Base-by-base conservation (phyloP, 352 stramenopile genomes). In the Phytophthora foliorum region DNA sequence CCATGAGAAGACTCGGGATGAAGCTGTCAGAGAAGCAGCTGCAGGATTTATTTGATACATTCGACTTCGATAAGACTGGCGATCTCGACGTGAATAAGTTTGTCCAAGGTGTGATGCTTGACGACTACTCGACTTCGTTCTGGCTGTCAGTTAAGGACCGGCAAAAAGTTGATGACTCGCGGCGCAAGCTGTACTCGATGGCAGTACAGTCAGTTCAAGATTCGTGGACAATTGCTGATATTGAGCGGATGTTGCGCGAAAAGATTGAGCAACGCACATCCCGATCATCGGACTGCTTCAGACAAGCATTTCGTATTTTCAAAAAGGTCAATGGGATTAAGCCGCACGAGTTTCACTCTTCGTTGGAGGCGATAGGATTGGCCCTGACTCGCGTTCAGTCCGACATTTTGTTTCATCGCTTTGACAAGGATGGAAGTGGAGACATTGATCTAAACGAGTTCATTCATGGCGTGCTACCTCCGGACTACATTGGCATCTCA, bases 261-360 rank as follows among this genome's bases (percentile, higher is more conserved):
- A 94, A 94, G 70, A 94, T 94, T 38, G 87, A 94, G 69, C 85
- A 94, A 59, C 83, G 80, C 31, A 94, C 87, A 24, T 93, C 85
- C 16, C 61, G 74, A 29, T 94, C 87, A 0, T 92, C 85, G 0
- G 87, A 94, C 53, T 93, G 87, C 54, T 94, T 94, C 55, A 74
- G 87, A 13, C 87, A 94, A 52, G 85, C 87, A 2, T 93, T 92
- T 57, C 77, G 76, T 32, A 92, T 94, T 56, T 94, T 94, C 61
- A 93, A 93, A 42, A 94, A 94, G 49, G 83, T 90, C 7, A 92
- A 90, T 46, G 84, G 84, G n/a, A 94, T 94, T 36, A 78, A 82
- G 11, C 82, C 82, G 2, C 64, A 88, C 36, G 85, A 94, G 38
- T 93, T 94, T 65, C 85, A 92, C 52, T 66, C 75, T 1, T 74